Evolutionary conservation across 202 grass and related monocot genomes (phyloP).

Genomic region (Eragrostis tef): DNA sequence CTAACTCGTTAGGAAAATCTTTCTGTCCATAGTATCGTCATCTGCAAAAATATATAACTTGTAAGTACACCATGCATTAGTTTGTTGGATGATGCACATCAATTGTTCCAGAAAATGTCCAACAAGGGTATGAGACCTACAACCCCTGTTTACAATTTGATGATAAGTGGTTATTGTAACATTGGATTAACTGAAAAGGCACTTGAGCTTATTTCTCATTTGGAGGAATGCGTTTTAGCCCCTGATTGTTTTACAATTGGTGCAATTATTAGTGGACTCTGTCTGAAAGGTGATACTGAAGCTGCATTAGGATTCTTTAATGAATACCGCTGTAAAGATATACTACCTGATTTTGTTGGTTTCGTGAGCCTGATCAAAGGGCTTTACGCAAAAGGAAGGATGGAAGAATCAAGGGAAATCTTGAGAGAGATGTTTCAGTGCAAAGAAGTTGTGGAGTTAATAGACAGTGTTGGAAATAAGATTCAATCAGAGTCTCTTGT

Average conservation of each 20-base stretch:
- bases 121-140: slow-evolving; percentile 69
- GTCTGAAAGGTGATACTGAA: slow-evolving; percentile 73
- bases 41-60: slow-evolving; percentile 14
- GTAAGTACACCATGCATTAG: slow-evolving; percentile 43
- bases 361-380: slow-evolving; percentile 80
- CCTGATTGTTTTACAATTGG: slow-evolving; percentile 82
- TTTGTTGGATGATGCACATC: slow-evolving; percentile 71
- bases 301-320: slow-evolving; percentile 69
- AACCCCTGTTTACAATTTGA: slow-evolving; percentile 68
- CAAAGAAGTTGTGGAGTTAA: slow-evolving; percentile 60
- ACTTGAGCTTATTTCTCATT: slow-evolving; percentile 63
- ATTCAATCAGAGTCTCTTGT: slow-evolving; percentile 68
- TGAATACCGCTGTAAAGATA: slow-evolving; percentile 58
- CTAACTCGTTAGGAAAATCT: slow-evolving; percentile 24
- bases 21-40: slow-evolving; percentile 35
- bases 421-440: slow-evolving; percentile 82
- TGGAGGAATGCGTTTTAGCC: slow-evolving; percentile 57
- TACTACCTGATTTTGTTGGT: slow-evolving; percentile 81
- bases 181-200: slow-evolving; percentile 75
- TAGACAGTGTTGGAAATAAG: slow-evolving; percentile 74
- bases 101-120: slow-evolving; percentile 78
- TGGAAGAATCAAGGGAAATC: slow-evolving; percentile 85
- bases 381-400: slow-evolving; percentile 86
- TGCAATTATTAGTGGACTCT: slow-evolving; percentile 73
- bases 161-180: slow-evolving; percentile 83